A percentile compares a stretch with the other conserved stretches of the same genome.
These are phyloP conservation scores for Pythium sukuiense DNA, from an alignment of 352 stramenopile species.

Conservation along the genomic window DNA sequence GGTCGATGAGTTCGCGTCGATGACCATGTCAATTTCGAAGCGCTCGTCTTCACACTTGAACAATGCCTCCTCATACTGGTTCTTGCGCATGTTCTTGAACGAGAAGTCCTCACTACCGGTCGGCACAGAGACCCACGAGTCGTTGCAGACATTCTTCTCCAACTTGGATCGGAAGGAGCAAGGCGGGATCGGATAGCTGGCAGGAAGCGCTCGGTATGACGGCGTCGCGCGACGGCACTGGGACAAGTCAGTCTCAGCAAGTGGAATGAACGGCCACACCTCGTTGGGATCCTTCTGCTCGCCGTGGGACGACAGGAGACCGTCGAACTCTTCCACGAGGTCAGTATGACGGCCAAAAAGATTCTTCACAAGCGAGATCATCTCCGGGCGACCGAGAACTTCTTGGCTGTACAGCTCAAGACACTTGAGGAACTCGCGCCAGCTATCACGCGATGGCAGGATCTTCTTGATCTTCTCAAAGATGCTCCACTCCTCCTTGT, in stretches of 20 bases:
- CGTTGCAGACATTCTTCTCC: conserved; percentile 93
- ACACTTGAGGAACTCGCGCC: conserved; percentile 98
- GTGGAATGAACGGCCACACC: conserved; percentile 90
- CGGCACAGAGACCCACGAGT: conserved; percentile 97
- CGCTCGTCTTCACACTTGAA: conserved; percentile 99
- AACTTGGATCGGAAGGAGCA: conserved; percentile 94
- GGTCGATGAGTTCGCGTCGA: conserved; percentile 96
- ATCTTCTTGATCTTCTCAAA: conserved; percentile 96
- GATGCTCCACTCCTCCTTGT: conserved; percentile 90
- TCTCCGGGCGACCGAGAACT: conserved; percentile 90
- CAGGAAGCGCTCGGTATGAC: conserved; percentile 96
- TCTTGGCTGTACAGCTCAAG: conserved; percentile 98
- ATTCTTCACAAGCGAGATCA: conserved; percentile 87
- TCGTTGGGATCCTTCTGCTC: conserved; percentile 84
- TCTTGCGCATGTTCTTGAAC: conserved; percentile 99
- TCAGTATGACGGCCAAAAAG: conserved; percentile 87
- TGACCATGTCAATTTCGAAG: conserved; percentile 92
- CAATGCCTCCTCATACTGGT: conserved; percentile 98
- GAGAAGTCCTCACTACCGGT: conserved; percentile 99
- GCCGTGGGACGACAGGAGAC: conserved; percentile 70
- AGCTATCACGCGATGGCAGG: conserved; percentile 91
- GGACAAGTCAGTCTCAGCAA: conserved; percentile 90
- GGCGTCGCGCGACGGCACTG: conserved; percentile 92
- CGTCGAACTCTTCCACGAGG: conserved; percentile 80
- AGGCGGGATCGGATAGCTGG: conserved; percentile 96